phyloP scores from a whole-genome alignment of 116 monocot species.

The Phalaenopsis hybrid region DNA sequence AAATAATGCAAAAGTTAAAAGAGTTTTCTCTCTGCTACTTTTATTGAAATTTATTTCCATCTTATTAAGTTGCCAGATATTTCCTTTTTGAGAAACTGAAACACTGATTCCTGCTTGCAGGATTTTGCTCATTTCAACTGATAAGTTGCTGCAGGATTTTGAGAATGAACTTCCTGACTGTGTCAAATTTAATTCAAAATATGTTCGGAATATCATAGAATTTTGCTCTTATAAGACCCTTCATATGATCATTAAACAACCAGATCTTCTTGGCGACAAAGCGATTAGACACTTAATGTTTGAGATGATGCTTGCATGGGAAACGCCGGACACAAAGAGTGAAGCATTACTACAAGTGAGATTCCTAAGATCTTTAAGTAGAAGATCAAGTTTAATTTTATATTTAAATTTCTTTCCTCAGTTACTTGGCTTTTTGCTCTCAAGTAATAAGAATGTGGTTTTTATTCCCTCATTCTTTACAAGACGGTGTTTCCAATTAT shows the following conservation, averaged over 20 bases:
- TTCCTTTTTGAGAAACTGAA: neutral
- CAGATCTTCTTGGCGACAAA: slow-evolving; percentile 61
- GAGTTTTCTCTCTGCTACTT: neutral
- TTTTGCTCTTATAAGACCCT: slow-evolving; percentile 73
- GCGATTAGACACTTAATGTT: slow-evolving; percentile 59
- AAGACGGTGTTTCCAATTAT: slow-evolving; percentile 13
- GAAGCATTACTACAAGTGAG: slow-evolving; percentile 54
- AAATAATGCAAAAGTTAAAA: neutral
- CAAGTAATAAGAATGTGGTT: neutral
- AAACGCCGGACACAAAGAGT: slow-evolving; percentile 47
- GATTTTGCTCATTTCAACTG: slow-evolving; percentile 43
- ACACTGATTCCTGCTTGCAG: slow-evolving; percentile 27
- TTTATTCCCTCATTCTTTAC: neutral
- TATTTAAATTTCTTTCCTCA: neutral
- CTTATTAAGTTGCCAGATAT: neutral
- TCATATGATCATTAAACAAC: slow-evolving; percentile 33
- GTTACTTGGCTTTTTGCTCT: neutral
- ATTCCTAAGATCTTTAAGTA: neutral
- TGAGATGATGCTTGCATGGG: slow-evolving; percentile 99
- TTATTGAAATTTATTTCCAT: neutral
- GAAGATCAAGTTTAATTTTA: neutral
- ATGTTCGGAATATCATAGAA: slow-evolving; percentile 73
- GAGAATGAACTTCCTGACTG: slow-evolving; percentile 41
- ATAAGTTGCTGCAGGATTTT: slow-evolving; percentile 56
- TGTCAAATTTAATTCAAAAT: slow-evolving; percentile 35